phyloP scores from a whole-genome alignment of 2,329 filamentous ascomycete species.

The Dothidotthia symphoricarpi region DNA sequence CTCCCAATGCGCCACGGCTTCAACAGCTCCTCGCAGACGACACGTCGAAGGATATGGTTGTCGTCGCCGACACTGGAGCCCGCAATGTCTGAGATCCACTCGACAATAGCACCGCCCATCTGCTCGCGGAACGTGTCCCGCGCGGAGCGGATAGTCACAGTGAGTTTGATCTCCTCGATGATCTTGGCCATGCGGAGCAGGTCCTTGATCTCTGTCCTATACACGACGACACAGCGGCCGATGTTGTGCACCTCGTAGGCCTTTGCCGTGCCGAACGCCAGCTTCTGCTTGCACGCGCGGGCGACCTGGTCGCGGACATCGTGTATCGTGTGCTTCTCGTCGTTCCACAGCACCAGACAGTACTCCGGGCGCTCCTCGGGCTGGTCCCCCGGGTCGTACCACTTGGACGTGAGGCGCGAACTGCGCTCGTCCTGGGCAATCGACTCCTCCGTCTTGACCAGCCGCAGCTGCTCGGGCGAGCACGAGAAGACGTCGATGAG shows the following conservation, averaged over 20 bases:
- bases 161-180: constrained; percentile 93
- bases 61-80: constrained; percentile 84
- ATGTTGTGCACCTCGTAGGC: constrained; percentile 88
- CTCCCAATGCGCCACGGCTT: constrained; percentile 86
- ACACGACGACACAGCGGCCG: constrained; percentile 80
- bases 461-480: constrained; percentile 88
- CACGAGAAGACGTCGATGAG: constrained; percentile 98
- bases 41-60: constrained; percentile 71
- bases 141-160: constrained; percentile 88
- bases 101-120: constrained; percentile 97
- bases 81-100: constrained; percentile 92
- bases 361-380: constrained; percentile 69
- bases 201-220: constrained; percentile 67
- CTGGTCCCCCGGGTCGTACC: constrained; percentile 63
- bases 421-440: constrained; percentile 78
- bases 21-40: constrained; percentile 88
- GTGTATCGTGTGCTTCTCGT: constrained; percentile 94
- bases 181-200: constrained; percentile 77
- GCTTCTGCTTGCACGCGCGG: constrained; percentile 75
- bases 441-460: constrained; percentile 77
- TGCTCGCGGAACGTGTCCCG: constrained; percentile 95
- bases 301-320: constrained; percentile 90
- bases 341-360: constrained; percentile 90
- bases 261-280: constrained; percentile 66
- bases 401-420: constrained; percentile 73